A percentile compares a stretch with the other conserved stretches of the same genome.
Conservation (phyloP, 1,284 basidiomycete genomes). For the Sporisorium scitamineum region DNA sequence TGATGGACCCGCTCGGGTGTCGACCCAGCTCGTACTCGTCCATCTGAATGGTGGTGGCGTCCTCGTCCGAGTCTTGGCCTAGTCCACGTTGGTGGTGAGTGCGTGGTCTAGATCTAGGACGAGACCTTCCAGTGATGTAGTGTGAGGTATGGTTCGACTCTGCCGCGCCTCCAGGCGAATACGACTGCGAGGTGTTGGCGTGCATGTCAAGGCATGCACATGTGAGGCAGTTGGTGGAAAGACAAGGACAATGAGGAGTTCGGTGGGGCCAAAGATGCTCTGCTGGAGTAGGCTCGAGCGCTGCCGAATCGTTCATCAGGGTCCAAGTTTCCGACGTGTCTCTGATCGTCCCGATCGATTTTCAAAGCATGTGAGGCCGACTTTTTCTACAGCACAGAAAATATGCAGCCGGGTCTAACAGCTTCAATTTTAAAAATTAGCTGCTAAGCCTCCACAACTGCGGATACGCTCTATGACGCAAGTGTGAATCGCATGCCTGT, state of each 20-base stretch:
- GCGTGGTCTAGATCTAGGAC: conserved; percentile 18
- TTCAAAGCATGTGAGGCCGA: conserved; percentile 11
- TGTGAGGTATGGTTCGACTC: conserved; percentile 19
- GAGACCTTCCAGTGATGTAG: conserved; percentile 25
- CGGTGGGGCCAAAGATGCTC: conserved; percentile 13
- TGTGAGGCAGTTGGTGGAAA: not conserved
- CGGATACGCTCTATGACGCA: conserved; percentile 33
- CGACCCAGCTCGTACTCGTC: conserved; percentile 33
- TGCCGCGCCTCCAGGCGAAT: conserved; percentile 43
- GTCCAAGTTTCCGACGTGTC: conserved; percentile 5
- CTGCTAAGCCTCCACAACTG: conserved; percentile 24
- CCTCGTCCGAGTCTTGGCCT: conserved; percentile 43
- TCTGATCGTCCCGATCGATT: conserved; percentile 1
- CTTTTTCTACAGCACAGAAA: not conserved
- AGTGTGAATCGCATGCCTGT: conserved; percentile 7
- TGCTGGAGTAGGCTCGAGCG: conserved; percentile 14
- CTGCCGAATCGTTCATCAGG: not conserved
- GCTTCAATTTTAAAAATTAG: not conserved
- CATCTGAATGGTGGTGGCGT: conserved; percentile 40
- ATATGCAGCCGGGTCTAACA: not conserved
- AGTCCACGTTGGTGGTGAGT: conserved; percentile 18
- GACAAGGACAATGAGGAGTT: not conserved
- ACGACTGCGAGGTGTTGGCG: conserved; percentile 27
- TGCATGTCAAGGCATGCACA: conserved; percentile 31
- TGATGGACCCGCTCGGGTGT: not conserved